These are phyloP conservation scores for Silene noctiflora DNA, from an alignment of 179 eudicot genomes.

Conservation along the genomic window DNA sequence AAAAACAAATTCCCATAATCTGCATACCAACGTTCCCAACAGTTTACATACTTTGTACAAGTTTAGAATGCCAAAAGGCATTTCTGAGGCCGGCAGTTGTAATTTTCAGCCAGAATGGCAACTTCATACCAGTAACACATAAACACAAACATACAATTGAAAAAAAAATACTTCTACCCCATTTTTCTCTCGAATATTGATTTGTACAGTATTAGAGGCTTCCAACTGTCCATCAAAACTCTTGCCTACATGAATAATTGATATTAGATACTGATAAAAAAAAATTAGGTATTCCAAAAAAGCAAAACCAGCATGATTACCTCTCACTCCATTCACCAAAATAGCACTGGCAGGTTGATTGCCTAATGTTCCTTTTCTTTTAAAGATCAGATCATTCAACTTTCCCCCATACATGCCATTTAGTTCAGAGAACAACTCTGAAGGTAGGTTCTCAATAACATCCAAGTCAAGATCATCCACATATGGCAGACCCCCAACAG, in stretches of 20 bases:
- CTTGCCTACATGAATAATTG: slow-evolving; percentile 29
- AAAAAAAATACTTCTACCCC: slow-evolving; percentile 33
- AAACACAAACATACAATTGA: background rate
- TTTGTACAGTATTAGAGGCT: slow-evolving; percentile 19
- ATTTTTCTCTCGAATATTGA: slow-evolving; percentile 16
- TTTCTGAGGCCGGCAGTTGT: background rate
- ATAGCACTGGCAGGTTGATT: slow-evolving; percentile 18
- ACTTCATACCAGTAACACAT: background rate
- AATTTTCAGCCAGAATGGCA: background rate
- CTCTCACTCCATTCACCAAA: slow-evolving; percentile 30
- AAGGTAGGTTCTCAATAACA: slow-evolving; percentile 79
- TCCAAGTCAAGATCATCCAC: slow-evolving; percentile 76
- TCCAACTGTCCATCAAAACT: slow-evolving; percentile 16
- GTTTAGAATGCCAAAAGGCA: background rate
- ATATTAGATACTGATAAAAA: slow-evolving; percentile 16
- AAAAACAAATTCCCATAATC: background rate
- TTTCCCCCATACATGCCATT: slow-evolving; percentile 77
- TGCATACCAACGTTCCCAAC: background rate
- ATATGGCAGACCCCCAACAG: slow-evolving; percentile 49
- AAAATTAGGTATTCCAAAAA: background rate
- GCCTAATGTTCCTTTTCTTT: slow-evolving; percentile 40
- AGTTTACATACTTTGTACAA: background rate
- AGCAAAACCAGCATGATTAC: slow-evolving; percentile 26
- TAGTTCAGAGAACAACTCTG: slow-evolving; percentile 73
- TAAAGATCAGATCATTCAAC: slow-evolving; percentile 48